Evolutionary conservation across 805 yeast genomes (phyloP).

Genomic region (Candida arabinofermentans): DNA sequence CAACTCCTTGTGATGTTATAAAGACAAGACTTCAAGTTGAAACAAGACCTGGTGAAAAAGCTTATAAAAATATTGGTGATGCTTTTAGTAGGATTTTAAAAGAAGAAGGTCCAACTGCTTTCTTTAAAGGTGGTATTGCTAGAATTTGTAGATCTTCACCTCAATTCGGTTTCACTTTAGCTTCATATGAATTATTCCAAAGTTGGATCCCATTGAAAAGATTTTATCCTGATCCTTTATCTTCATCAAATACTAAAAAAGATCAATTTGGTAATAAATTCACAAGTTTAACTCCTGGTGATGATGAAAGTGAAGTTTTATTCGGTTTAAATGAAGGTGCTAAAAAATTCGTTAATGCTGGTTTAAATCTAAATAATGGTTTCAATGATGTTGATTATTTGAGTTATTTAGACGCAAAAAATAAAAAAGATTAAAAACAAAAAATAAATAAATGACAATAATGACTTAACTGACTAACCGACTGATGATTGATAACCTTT

Average conservation of each 20-base stretch:
- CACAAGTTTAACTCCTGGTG: slow-evolving; percentile 22
- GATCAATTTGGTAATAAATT: slow-evolving; percentile 26
- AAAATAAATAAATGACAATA: no score
- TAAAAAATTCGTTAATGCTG: slow-evolving; percentile 27
- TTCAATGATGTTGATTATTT: slow-evolving; percentile 26
- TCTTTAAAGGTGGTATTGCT: slow-evolving; percentile 96
- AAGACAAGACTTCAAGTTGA: slow-evolving; percentile 92
- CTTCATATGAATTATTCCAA: slow-evolving; percentile 93
- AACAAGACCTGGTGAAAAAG: slow-evolving; percentile 69
- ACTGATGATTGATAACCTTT: no score
- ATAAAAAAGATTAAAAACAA: slow-evolving; percentile 11
- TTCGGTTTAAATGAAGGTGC: slow-evolving; percentile 28
- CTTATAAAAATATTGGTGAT: slow-evolving; percentile 71
- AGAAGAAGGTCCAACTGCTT: slow-evolving; percentile 83
- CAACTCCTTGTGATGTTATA: slow-evolving; percentile 96
- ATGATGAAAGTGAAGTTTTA: slow-evolving; percentile 21
- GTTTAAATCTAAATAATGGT: slow-evolving; percentile 29
- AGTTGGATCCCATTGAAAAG: slow-evolving; percentile 63
- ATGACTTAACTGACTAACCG: no score
- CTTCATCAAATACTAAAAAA: slow-evolving; percentile 7
- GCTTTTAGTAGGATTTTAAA: slow-evolving; percentile 68
- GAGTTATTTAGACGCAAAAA: slow-evolving; percentile 22
- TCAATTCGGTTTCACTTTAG: slow-evolving; percentile 95
- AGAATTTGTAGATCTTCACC: slow-evolving; percentile 94
- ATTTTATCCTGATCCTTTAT: slow-evolving; percentile 27